phyloP scores from a whole-genome alignment of 1,284 basidiomycete species.

The Naganishia sp. region DNA sequence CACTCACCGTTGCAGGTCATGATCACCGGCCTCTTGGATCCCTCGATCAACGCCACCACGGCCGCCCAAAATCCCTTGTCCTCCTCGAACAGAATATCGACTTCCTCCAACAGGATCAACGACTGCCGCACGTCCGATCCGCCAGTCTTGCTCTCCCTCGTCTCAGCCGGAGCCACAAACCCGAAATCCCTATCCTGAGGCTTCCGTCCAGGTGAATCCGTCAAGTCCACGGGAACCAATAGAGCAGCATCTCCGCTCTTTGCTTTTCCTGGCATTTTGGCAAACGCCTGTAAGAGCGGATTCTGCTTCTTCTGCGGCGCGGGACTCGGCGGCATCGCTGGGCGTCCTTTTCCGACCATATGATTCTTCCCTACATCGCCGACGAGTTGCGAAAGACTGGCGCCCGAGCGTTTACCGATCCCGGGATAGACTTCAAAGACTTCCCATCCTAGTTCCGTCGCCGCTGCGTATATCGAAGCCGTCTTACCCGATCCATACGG shows the following conservation, averaged over 20 bases:
- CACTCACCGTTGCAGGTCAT: constrained; percentile 86
- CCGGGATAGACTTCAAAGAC: constrained; percentile 98
- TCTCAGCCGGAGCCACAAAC: constrained; percentile 18
- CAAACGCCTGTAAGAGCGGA: constrained; percentile 26
- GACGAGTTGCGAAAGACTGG: constrained; percentile 75
- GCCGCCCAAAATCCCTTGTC: constrained; percentile 91
- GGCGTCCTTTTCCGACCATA: constrained; percentile 58
- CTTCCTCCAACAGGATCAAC: constrained; percentile 92
- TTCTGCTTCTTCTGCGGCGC: constrained; percentile 23
- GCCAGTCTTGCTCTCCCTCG: neutral
- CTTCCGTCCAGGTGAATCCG: constrained; percentile 10
- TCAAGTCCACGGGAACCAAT: constrained; percentile 20
- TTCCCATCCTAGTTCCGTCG: constrained; percentile 89
- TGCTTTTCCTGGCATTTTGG: constrained; percentile 1
- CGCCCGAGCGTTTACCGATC: constrained; percentile 78
- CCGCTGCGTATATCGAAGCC: constrained; percentile 87
- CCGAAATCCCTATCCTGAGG: constrained; percentile 22
- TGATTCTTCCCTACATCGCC: constrained; percentile 95
- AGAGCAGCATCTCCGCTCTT: constrained; percentile 21
- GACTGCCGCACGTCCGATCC: constrained; percentile 66
- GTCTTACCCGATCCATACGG: constrained; percentile 88
- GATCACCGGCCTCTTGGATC: constrained; percentile 80
- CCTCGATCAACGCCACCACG: constrained; percentile 73
- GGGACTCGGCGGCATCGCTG: constrained; percentile 23
- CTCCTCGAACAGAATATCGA: constrained; percentile 87